Evolutionary conservation across 2,329 filamentous ascomycete genomes (phyloP).

Genomic region (Fusarium verticillioides): DNA sequence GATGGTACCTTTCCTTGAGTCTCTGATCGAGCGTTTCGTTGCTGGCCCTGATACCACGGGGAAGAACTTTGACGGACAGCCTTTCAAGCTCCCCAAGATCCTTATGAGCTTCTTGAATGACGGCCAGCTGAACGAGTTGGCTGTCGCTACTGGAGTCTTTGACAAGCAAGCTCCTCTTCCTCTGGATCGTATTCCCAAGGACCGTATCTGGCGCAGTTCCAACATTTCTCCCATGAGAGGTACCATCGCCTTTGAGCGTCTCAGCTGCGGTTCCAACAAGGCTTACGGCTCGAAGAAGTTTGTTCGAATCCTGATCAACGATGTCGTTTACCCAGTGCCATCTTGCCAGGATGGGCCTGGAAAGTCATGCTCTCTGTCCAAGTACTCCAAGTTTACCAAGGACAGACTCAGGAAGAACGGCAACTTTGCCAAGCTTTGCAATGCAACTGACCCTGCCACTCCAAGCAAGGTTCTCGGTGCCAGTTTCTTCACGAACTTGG

Average conservation of each 20-base stretch:
- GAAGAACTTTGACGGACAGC: slow-evolving; percentile 56
- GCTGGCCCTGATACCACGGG: slow-evolving; percentile 63
- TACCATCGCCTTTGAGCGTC: slow-evolving; percentile 71
- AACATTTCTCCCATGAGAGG: slow-evolving; percentile 72
- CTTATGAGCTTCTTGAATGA: slow-evolving; percentile 73
- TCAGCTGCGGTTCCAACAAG: slow-evolving; percentile 58
- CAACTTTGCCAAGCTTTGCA: slow-evolving; percentile 61
- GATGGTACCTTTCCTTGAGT: slow-evolving; percentile 70
- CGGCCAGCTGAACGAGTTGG: slow-evolving; percentile 71
- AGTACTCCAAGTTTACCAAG: slow-evolving; percentile 54
- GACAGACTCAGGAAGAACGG: slow-evolving; percentile 54
- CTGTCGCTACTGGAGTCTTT: slow-evolving; percentile 69
- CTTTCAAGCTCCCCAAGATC: slow-evolving; percentile 64
- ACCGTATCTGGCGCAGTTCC: slow-evolving; percentile 65
- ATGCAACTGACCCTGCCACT: slow-evolving; percentile 54
- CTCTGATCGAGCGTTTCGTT: slow-evolving; percentile 63
- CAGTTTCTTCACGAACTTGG: slow-evolving; percentile 61
- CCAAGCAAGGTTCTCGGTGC: slow-evolving; percentile 58
- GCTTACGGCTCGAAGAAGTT: slow-evolving; percentile 54
- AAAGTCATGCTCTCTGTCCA: slow-evolving; percentile 59
- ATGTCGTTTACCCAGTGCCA: slow-evolving; percentile 68
- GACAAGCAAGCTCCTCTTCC: slow-evolving; percentile 64
- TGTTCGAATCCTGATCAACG: slow-evolving; percentile 69
- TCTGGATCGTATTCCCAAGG: slow-evolving; percentile 56
- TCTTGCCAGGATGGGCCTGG: slow-evolving; percentile 67